A percentile compares a stretch with the other conserved stretches of the same genome.
phyloP scores from a whole-genome alignment of 306 rosid species.

The Rosa lucieae region DNA sequence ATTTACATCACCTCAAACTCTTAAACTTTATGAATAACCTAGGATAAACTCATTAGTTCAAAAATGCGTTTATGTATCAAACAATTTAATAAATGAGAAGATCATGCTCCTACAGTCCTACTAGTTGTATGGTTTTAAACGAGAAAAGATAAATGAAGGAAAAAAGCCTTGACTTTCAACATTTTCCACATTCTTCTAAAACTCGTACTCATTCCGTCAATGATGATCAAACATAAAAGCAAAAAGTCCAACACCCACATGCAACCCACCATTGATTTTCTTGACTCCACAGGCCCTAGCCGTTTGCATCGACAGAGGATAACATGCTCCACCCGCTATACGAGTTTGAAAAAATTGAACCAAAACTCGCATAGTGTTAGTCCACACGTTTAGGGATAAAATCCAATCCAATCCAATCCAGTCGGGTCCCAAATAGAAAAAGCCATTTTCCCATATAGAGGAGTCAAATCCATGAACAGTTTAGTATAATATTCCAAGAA shows the following conservation, averaged over 20 bases:
- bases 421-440: slow-evolving; percentile 38
- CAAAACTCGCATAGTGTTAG: slow-evolving; percentile 10
- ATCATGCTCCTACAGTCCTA: background rate
- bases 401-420: slow-evolving; percentile 8
- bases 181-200: slow-evolving; percentile 4
- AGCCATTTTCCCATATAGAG: background rate
- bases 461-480: slow-evolving; percentile 36
- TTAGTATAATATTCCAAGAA: background rate
- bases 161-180: slow-evolving; percentile 25
- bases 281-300: slow-evolving; percentile 26
- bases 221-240: slow-evolving; percentile 32
- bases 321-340: slow-evolving; percentile 32
- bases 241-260: slow-evolving; percentile 54
- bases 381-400: slow-evolving; percentile 14
- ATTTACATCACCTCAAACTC: too few relatives aligned
- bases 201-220: slow-evolving; percentile 11
- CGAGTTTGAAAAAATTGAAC: slow-evolving; percentile 40
- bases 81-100: background rate
- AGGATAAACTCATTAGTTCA: background rate
- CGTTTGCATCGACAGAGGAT: slow-evolving; percentile 15
- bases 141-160: background rate
- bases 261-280: slow-evolving; percentile 43
- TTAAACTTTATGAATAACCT: too few relatives aligned
- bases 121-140: background rate
- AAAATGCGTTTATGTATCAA: background rate